phyloP scores from a whole-genome alignment of 1,284 basidiomycete species.

The Tilletia horrida region DNA sequence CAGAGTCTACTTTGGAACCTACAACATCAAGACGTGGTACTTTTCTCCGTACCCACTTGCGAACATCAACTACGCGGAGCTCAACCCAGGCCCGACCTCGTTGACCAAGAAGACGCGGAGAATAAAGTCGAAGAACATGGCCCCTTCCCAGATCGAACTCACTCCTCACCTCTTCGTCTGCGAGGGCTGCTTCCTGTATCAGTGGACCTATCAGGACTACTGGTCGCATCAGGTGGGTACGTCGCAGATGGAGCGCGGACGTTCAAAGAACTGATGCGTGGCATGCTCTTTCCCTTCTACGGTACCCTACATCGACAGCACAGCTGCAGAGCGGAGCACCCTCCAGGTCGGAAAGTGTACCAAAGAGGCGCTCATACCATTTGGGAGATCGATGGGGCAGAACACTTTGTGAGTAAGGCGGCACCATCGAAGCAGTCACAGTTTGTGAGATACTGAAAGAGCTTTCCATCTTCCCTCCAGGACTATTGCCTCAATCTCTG shows the following conservation, averaged over 20 bases:
- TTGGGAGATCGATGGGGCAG: slow-evolving; percentile 90
- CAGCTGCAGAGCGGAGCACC: slow-evolving; percentile 69
- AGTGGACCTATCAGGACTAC: slow-evolving; percentile 57
- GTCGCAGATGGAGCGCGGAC: too few species aligned
- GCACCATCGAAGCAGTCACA: neutral
- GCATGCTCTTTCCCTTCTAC: neutral
- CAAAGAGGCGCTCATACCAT: slow-evolving; percentile 83
- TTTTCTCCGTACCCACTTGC: slow-evolving; percentile 52
- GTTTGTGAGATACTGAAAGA: neutral
- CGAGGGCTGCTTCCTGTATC: slow-evolving; percentile 94
- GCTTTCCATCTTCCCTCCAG: slow-evolving; percentile 57
- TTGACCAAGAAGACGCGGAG: slow-evolving; percentile 10
- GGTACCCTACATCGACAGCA: slow-evolving; percentile 60
- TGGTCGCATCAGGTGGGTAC: slow-evolving; percentile 33
- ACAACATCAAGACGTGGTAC: slow-evolving; percentile 55
- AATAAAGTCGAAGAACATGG: neutral
- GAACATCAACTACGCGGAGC: slow-evolving; percentile 22
- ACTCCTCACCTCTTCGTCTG: slow-evolving; percentile 63
- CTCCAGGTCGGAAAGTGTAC: slow-evolving; percentile 87
- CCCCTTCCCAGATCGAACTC: neutral
- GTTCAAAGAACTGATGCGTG: too few species aligned
- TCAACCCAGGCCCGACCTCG: slow-evolving; percentile 11
- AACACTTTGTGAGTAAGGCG: slow-evolving; percentile 66
- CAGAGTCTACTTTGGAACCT: slow-evolving; percentile 50
- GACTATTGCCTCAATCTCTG: slow-evolving; percentile 93